Base-by-base conservation (phyloP, 805 yeast genomes). In the Myxozyma vanderwaltii region DNA sequence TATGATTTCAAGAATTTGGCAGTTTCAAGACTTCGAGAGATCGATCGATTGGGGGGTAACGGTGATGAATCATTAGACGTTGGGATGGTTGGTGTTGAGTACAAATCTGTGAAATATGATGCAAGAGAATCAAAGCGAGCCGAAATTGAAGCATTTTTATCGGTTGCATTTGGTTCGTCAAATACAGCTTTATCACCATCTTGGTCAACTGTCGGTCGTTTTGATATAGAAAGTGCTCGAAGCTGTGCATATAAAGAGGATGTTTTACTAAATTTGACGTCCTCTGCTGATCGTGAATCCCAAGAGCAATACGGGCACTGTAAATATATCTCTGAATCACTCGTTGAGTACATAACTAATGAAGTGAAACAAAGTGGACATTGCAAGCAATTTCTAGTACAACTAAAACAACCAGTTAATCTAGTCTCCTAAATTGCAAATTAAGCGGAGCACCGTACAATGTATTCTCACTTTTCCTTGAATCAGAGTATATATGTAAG, bases 311-410 rank as follows among this genome's bases (percentile, higher is more conserved):
- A 54, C 3, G 64, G 52, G 24, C 64, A 60, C 27, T 60, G 64
- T 41, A 62, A 5, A 35, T 52, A 62, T 0, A 58, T 38, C 17
- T 31, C 54, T 2, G 49, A 10, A 10, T 40, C 46, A 13, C 51
- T 36, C 2, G 38, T 15, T 15, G 63, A 23, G 27, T 40, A 50
- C 54, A 59, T 47, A n/a, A 44, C 65, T 50, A 31, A 70, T 57
- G 10, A 38, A 12, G 59, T 39, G 23, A 45, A 15, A 64, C 78
- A 75, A 3, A 43, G 35, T 3, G 77, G 76, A 50, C 78, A 75
- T 48, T 54, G 64, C 17, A 74, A 54, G 58, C 78, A 75, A 63
- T 71, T 71, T 26, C 77, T 65, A 38, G 67, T 59, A 53, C 78
- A 75, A 36, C 56, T 49, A 15, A 10, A 8, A 38, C 27, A 21